phyloP scores from a whole-genome alignment of 768 basidiomycete genomes.

The Serendipita sp. region DNA sequence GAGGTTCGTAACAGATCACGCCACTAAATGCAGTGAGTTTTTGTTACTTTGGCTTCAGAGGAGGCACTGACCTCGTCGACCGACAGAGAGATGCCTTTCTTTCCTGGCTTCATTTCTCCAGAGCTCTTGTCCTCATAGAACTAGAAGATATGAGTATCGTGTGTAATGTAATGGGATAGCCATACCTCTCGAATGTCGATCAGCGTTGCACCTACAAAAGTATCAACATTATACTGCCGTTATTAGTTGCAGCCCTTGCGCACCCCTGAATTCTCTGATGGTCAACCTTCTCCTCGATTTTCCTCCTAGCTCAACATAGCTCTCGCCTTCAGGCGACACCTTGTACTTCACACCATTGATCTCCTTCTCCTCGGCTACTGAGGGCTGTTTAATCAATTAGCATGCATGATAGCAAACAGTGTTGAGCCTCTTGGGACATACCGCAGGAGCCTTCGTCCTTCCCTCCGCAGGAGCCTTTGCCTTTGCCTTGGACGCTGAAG shows the following conservation, averaged over 20 bases:
- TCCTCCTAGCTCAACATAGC: neutral
- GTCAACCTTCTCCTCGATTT: neutral
- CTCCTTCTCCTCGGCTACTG: neutral
- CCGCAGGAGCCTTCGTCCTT: neutral
- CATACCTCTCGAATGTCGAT: conserved; percentile 1
- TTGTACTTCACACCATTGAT: neutral
- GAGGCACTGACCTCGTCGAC: conserved; percentile 39
- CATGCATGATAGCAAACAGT: neutral
- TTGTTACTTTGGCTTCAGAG: neutral
- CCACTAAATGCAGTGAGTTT: neutral
- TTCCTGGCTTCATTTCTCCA: conserved; percentile 52
- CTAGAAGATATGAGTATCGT: conserved; percentile 17
- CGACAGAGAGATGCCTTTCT: conserved; percentile 59
- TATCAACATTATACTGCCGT: neutral
- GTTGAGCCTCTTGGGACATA: neutral
- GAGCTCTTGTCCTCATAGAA: conserved; percentile 33
- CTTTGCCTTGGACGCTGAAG: neutral
- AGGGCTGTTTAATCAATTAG: neutral
- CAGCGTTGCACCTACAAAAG: neutral
- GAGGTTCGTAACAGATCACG: neutral
- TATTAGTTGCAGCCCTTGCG: neutral
- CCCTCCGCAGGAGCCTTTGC: neutral
- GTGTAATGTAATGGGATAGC: neutral
- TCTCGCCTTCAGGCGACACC: neutral
- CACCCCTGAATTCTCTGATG: neutral